phyloP scores from a whole-genome alignment of 2,329 filamentous ascomycete species.

The Chaetomium sp. region DNA sequence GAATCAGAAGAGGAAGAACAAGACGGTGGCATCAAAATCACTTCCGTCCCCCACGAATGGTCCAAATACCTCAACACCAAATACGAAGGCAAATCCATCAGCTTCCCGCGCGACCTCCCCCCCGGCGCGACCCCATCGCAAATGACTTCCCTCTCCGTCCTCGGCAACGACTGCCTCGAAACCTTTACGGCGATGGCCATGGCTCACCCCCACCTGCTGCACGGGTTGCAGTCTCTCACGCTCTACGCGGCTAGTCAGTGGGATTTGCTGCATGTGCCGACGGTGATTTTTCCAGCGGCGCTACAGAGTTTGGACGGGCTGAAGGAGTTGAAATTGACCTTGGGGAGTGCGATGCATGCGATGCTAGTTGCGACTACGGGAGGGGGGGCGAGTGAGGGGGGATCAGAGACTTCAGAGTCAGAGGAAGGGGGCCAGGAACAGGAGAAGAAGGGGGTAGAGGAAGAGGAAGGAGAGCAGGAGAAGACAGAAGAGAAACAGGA shows the following conservation, averaged over 20 bases:
- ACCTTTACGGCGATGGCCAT: constrained; percentile 1
- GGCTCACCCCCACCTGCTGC: constrained; percentile 5
- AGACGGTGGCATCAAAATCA: not conserved
- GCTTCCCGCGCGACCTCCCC: not conserved
- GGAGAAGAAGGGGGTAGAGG: not conserved
- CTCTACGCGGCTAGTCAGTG: not conserved
- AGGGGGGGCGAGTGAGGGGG: too few species aligned
- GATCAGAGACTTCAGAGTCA: too few species aligned
- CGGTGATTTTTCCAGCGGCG: not conserved
- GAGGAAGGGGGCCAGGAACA: not conserved
- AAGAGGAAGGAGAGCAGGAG: not conserved
- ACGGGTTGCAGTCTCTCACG: not conserved
- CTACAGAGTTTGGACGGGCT: not conserved
- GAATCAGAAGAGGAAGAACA: not conserved
- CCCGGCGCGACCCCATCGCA: not conserved
- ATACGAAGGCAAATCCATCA: not conserved
- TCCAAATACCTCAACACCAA: not conserved
- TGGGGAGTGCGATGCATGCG: not conserved
- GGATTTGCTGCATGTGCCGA: not conserved
- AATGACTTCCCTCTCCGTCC: constrained; percentile 1
- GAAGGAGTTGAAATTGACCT: not conserved
- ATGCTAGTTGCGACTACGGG: not conserved
- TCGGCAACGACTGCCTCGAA: constrained; percentile 13
- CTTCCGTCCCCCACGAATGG: not conserved
- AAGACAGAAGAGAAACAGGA: not conserved